Conservation (phyloP, 2,329 filamentous ascomycete species). For the Colletotrichum neosansevieriae region DNA sequence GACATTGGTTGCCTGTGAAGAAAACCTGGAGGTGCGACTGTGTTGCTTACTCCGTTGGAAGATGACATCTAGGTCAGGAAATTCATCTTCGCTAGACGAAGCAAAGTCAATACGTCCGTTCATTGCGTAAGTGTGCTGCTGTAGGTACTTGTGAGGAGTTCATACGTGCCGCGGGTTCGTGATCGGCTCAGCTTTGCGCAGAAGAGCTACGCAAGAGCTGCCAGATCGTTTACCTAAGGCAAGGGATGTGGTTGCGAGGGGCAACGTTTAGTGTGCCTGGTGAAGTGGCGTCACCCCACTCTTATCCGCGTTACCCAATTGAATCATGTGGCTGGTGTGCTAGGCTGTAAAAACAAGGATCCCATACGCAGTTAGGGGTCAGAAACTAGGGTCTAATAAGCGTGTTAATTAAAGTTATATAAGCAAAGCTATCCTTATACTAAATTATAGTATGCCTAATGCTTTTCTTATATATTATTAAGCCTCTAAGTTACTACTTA, state of each 20-base stretch:
- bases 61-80: constrained; percentile 54
- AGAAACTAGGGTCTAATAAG: too few relatives aligned
- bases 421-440: too few relatives aligned
- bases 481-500: too few relatives aligned
- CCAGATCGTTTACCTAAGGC: background rate
- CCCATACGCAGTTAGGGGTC: too few relatives aligned
- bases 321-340: background rate
- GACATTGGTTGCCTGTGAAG: constrained; percentile 24
- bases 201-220: constrained; percentile 5
- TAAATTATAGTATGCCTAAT: too few relatives aligned
- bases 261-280: too few relatives aligned
- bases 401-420: too few relatives aligned
- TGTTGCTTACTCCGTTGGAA: constrained; percentile 37
- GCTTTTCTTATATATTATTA: too few relatives aligned
- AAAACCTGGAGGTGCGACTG: background rate
- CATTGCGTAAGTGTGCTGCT: constrained; percentile 10
- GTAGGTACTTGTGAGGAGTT: background rate
- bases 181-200: background rate
- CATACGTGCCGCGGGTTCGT: background rate
- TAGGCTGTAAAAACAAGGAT: too few relatives aligned
- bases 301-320: background rate
- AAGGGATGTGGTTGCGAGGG: constrained; percentile 32
- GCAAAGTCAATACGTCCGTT: constrained; percentile 44
- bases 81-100: constrained; percentile 55
- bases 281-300: background rate